Base-by-base conservation (phyloP, 2,329 filamentous ascomycete species). In the Pezicula rhizophila region DNA sequence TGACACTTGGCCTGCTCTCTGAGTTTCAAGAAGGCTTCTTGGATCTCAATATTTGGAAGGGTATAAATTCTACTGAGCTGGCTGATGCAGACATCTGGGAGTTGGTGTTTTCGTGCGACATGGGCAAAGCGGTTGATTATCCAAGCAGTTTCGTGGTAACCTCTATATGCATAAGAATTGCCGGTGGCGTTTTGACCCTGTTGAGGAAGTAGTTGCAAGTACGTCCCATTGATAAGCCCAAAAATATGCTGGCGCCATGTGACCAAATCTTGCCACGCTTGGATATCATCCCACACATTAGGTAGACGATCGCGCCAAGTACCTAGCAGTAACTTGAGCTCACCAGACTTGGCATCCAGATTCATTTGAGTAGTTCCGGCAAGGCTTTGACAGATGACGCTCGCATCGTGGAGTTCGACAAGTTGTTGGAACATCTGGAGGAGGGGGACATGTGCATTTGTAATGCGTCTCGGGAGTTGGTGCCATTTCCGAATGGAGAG, bases 161-260 rank as follows among this genome's bases (percentile, higher is more conserved):
- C 93, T 40, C 93, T 83, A 66, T 99, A 99, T 0, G 93, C 93
- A 66, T 93, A 97, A 0, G 91, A 96, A 42, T 92, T 92, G 49
- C 89, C 90, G 48, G 87, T 88, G 1, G 90, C 82, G 58, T 89
- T 93, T 64, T 87, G 85, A 20, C 85, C 84, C 61, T 88, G 85
- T 15, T 80, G 84, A 2, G 90, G 91, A 35, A 97, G 73, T 41
- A 99, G 78, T 47, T 83, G 80, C 10, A 99, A 79, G 63, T 99
- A 99, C 0, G 90, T 96, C 43, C 81, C 82, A 66, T 99, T 99
- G 70, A 99, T 97, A 20, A 99, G 79, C 49, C 90, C 87, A 73
- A 99, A 99, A 52, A 99, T 96, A 68, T 99, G 93, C 66, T 99
- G 95, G 58, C 93, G 84, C 93, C 93, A 99, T 1, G 93, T 99